Evolutionary conservation across 306 rosid genomes (phyloP).

Genomic region (apple (Malus domestica)): DNA sequence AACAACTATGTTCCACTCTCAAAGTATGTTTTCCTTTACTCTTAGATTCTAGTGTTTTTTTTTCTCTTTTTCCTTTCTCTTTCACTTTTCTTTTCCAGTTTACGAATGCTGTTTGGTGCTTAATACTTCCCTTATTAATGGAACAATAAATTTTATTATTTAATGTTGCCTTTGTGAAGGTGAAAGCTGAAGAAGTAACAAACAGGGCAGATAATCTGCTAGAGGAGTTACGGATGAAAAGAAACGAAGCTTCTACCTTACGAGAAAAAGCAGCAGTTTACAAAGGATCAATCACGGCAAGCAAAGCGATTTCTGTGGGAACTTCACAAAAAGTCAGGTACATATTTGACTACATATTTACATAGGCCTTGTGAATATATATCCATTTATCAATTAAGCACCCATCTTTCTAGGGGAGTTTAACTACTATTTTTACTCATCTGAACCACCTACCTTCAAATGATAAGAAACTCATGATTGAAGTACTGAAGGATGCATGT

Average conservation of each 20-base stretch:
- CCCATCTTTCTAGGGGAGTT: background rate
- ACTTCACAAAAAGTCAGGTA: conserved; percentile 65
- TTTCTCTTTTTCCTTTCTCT: background rate
- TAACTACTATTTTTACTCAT: background rate
- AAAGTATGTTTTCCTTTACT: conserved; percentile 49
- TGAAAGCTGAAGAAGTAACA: conserved; percentile 84
- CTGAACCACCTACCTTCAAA: background rate
- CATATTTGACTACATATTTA: background rate
- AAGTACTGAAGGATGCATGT: background rate
- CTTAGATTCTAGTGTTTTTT: background rate
- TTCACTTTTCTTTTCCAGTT: background rate
- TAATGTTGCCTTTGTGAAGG: conserved; percentile 42
- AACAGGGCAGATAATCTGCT: conserved; percentile 68
- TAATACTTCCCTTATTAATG: background rate
- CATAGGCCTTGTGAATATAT: background rate
- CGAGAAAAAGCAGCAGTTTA: conserved; percentile 70
- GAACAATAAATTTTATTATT: background rate
- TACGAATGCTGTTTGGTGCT: background rate
- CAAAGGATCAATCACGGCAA: conserved; percentile 67
- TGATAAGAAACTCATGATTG: background rate
- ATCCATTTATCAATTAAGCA: background rate
- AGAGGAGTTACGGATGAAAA: conserved; percentile 64
- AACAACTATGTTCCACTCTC: conserved; percentile 71
- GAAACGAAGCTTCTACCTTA: conserved; percentile 65
- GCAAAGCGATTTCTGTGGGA: conserved; percentile 59